Evolutionary conservation across 2,329 filamentous ascomycete species (phyloP).

Genomic region (Cercospora canescens): DNA sequence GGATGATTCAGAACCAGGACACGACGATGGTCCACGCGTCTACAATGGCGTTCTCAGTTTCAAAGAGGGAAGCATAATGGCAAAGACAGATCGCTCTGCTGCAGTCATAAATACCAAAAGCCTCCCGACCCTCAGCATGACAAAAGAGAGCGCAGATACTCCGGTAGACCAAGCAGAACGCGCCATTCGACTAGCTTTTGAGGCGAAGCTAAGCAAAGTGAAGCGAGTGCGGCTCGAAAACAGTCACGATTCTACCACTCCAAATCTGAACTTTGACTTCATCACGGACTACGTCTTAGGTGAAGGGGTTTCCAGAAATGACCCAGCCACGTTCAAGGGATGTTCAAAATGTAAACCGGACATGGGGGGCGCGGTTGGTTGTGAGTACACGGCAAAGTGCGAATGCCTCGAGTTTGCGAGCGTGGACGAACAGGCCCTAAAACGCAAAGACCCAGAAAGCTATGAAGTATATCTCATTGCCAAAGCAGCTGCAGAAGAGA

Average conservation of each 20-base stretch:
- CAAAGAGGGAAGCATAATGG: constrained; percentile 39
- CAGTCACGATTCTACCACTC: constrained; percentile 54
- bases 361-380: constrained; percentile 54
- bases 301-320: constrained; percentile 60
- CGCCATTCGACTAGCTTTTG: constrained; percentile 42
- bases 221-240: constrained; percentile 51
- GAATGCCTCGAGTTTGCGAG: constrained; percentile 66
- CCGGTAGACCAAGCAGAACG: constrained; percentile 36
- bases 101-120: constrained; percentile 28
- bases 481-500: constrained; percentile 21
- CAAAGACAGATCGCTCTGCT: constrained; percentile 17
- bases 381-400: constrained; percentile 65
- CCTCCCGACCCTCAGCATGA: constrained; percentile 42
- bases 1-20: not conserved
- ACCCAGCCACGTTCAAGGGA: constrained; percentile 62
- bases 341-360: constrained; percentile 63
- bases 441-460: constrained; percentile 24
- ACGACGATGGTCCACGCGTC: constrained; percentile 22
- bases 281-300: constrained; percentile 63
- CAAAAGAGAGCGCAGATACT: constrained; percentile 29
- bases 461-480: constrained; percentile 22
- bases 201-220: constrained; percentile 30
- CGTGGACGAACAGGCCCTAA: constrained; percentile 43
- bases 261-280: constrained; percentile 67
- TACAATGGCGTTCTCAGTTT: constrained; percentile 45